Base-by-base conservation (phyloP, 257 asterid genomes). In the Solanum raphanifolium region DNA sequence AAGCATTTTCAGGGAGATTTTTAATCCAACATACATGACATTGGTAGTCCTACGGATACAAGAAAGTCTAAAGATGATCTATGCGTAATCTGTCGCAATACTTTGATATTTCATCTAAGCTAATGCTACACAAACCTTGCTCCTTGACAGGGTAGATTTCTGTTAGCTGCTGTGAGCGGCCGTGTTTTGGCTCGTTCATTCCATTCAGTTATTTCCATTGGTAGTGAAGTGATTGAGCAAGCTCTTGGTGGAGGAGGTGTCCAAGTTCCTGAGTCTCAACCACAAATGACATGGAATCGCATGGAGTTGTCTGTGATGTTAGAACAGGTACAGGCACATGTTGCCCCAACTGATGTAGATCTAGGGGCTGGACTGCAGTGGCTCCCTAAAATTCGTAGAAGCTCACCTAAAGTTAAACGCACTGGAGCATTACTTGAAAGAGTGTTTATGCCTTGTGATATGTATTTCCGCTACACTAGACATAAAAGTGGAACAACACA, bases 301-400 rank as follows among this genome's bases (percentile, higher is more conserved):
- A 95, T 93, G 97, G 99, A 97, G 92, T 92, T 96, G 92, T 91
- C 99, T 84, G 98, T 95, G 90, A 96, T 96, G 99, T 91, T 97
- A 93, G 99, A 97, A 93, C 98, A 96, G 68, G 99, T 97, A 90
- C 99, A 97, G 92, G 99, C 99, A 92, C 99, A 97, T 93, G 99
- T 97, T 86, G 99, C 99, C 91, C 99, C 99, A 88, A 97, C 99
- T 87, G 99, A 97, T 87, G 98, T 97, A 87, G 99, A 97, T 90
- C 99, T 98, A 71, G 99, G 99, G 83, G 99, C 99, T 90, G 99
- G 99, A 89, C 87, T 97, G 89, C 99, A 97, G 91, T 97, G 99
- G 99, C 99, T 97, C 90, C 99, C 99, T 9, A 96, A 94, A 93
- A 97, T 97, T 91, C 97, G 93, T 58, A 92, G 98, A 90, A 95